phyloP scores from a whole-genome alignment of 768 basidiomycete genomes.

The Boletus reticulatus region DNA sequence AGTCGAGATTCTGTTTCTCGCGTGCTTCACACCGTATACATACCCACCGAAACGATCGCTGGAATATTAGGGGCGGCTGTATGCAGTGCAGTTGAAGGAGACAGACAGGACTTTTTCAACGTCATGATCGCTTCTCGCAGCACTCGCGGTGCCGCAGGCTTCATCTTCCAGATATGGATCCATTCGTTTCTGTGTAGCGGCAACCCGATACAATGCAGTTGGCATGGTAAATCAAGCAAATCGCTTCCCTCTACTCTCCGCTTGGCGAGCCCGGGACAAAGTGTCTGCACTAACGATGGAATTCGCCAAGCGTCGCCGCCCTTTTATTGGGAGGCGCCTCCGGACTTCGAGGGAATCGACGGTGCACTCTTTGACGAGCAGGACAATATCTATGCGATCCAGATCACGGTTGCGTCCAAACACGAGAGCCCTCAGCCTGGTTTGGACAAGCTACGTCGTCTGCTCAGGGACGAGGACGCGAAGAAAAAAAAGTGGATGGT shows the following conservation, averaged over 20 bases:
- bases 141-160: background rate
- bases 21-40: background rate
- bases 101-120: conserved; percentile 5
- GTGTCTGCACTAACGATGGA: background rate
- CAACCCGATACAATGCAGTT: background rate
- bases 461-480: background rate
- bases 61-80: background rate
- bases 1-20: background rate
- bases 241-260: background rate
- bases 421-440: background rate
- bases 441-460: background rate
- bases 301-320: background rate
- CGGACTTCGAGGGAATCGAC: background rate
- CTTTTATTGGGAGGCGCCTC: conserved; percentile 1
- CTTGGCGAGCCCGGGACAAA: background rate
- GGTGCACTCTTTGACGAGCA: background rate
- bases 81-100: background rate
- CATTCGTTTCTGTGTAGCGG: background rate
- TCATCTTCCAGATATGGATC: conserved; percentile 1
- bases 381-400: conserved; percentile 1
- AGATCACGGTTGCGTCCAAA: background rate
- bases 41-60: background rate
- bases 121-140: background rate
- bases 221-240: background rate
- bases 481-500: background rate